These are phyloP conservation scores for Plectosphaerella cucumerina DNA, from an alignment of 2,329 filamentous ascomycete genomes.

Conservation along the genomic window DNA sequence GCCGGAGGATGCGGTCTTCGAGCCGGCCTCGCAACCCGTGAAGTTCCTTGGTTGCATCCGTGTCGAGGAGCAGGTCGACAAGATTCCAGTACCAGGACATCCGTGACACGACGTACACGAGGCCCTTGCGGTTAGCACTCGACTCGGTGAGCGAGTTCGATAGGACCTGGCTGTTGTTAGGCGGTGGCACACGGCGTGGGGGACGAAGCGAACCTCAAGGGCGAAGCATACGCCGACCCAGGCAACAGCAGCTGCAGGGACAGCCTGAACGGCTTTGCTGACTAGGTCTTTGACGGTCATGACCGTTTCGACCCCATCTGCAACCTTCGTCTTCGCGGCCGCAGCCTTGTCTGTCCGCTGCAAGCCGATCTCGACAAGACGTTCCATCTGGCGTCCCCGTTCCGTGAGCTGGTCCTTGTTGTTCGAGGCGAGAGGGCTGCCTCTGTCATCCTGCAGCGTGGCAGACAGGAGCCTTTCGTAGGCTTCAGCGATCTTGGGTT, in stretches of 20 bases:
- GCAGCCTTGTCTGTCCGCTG: slow-evolving; percentile 18
- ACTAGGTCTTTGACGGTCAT: slow-evolving; percentile 19
- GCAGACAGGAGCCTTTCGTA: slow-evolving; percentile 16
- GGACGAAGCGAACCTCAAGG: slow-evolving; percentile 30
- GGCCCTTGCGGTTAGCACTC: slow-evolving; percentile 24
- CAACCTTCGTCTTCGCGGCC: slow-evolving; percentile 17
- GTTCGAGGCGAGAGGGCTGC: not conserved
- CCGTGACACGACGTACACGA: slow-evolving; percentile 26
- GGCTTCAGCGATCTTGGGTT: slow-evolving; percentile 11
- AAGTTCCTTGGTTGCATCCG: slow-evolving; percentile 8
- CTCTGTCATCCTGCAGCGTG: slow-evolving; percentile 2
- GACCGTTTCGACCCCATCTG: slow-evolving; percentile 16
- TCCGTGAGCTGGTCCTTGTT: not conserved
- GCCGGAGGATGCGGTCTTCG: slow-evolving; percentile 15
- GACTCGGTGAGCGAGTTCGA: slow-evolving; percentile 20
- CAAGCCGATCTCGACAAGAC: slow-evolving; percentile 21
- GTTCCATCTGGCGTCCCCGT: slow-evolving; percentile 20
- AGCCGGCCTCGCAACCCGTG: slow-evolving; percentile 12
- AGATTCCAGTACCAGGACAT: slow-evolving; percentile 36
- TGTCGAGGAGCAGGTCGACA: slow-evolving; percentile 21
- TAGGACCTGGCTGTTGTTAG: slow-evolving; percentile 17
- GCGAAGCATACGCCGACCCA: slow-evolving; percentile 30
- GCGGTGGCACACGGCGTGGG: too few relatives aligned
- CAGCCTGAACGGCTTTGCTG: slow-evolving; percentile 17
- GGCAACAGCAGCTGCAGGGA: slow-evolving; percentile 28